Conservation (phyloP, 257 asterid genomes). For the Forsythia viridissima region DNA sequence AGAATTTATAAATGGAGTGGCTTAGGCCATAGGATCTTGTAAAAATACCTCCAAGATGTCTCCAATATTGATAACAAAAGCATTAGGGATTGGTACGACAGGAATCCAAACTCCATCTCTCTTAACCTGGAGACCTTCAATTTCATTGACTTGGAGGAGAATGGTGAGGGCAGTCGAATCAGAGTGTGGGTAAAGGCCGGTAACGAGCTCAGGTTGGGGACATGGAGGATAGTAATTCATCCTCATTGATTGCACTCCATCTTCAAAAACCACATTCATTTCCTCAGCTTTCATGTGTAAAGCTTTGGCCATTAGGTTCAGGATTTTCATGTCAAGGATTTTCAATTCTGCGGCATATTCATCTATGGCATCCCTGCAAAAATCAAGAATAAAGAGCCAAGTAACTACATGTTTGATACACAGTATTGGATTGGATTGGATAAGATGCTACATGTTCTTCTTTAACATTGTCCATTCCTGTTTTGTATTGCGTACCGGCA, state of each 20-base stretch:
- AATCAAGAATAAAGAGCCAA: neutral
- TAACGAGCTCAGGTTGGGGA: constrained; percentile 52
- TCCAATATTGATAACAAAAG: constrained; percentile 50
- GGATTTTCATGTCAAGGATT: constrained; percentile 40
- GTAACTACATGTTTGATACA: neutral
- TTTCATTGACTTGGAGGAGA: constrained; percentile 44
- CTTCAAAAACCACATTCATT: constrained; percentile 29
- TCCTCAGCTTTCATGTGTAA: constrained; percentile 44
- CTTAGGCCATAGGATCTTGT: neutral
- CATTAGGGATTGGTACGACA: constrained; percentile 42
- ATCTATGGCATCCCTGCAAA: constrained; percentile 49
- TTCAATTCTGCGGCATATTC: constrained; percentile 41
- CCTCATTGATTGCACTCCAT: constrained; percentile 49
- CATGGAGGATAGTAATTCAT: constrained; percentile 64
- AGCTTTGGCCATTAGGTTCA: constrained; percentile 37
- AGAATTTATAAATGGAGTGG: neutral
- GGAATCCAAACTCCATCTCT: constrained; percentile 52
- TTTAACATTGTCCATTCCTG: neutral
- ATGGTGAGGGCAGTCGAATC: constrained; percentile 49
- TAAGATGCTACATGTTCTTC: neutral
- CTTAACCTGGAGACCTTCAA: constrained; percentile 51
- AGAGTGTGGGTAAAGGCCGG: constrained; percentile 54
- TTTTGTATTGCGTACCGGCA: no score
- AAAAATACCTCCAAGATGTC: constrained; percentile 46
- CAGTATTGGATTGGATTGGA: neutral